Percentiles rank a stretch among this genome's conserved stretches.
These are phyloP conservation scores for Tephrocybe sp. DNA, from an alignment of 768 basidiomycete species.

Conservation along the genomic window DNA sequence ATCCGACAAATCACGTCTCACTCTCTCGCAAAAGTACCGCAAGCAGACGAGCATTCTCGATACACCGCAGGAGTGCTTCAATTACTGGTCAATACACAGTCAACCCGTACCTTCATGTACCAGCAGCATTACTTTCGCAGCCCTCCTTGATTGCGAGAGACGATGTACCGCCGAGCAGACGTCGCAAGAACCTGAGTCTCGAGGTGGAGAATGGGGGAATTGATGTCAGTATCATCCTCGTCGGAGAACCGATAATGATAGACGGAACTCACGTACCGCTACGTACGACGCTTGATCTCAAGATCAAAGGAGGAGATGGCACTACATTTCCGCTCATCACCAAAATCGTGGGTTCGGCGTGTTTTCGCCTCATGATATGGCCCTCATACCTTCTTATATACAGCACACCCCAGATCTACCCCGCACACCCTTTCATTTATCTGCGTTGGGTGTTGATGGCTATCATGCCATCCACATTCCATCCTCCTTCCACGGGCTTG, in stretches of 20 bases:
- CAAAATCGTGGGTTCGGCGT: conserved; percentile 30
- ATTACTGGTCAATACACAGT: conserved; percentile 37
- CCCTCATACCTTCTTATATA: neutral
- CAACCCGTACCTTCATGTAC: conserved; percentile 39
- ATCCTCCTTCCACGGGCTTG: conserved; percentile 39
- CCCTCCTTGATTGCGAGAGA: conserved; percentile 8
- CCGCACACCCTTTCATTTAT: conserved; percentile 33
- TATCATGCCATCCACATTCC: conserved; percentile 38
- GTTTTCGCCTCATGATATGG: neutral
- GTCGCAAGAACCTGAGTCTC: conserved; percentile 38
- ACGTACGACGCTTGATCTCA: conserved; percentile 31
- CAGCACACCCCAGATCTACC: conserved; percentile 35
- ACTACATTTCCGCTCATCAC: conserved; percentile 34
- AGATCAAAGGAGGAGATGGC: conserved; percentile 23
- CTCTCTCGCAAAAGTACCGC: conserved; percentile 28
- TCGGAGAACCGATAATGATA: conserved; percentile 17
- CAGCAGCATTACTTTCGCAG: conserved; percentile 33
- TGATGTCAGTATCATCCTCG: conserved; percentile 39
- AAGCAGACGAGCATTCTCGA: conserved; percentile 15
- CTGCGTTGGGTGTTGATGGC: conserved; percentile 27
- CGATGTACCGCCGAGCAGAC: conserved; percentile 18
- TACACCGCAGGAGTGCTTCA: conserved; percentile 21
- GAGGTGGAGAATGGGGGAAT: conserved; percentile 39
- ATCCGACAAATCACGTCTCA: conserved; percentile 31
- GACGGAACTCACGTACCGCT: conserved; percentile 3